phyloP scores from a whole-genome alignment of 2,329 filamentous ascomycete genomes.

The Alternaria viburni region DNA sequence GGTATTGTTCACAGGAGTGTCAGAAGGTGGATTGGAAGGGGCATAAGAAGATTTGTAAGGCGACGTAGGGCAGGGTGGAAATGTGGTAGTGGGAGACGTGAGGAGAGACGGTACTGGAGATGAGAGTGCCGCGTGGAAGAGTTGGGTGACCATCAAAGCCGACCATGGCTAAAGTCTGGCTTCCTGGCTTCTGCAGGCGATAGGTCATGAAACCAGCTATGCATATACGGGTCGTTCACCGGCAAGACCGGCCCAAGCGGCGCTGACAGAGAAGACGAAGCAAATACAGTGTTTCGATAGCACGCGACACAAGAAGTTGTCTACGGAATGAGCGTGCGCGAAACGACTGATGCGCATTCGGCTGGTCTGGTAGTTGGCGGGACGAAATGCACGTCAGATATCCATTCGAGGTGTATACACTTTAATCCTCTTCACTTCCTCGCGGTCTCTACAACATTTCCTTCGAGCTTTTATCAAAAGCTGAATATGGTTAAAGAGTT shows the following conservation, averaged over 20 bases:
- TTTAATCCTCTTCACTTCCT: not conserved
- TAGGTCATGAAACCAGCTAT: not conserved
- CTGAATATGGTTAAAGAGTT: not conserved
- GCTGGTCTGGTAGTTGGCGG: not conserved
- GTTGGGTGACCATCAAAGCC: not conserved
- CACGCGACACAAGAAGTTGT: not conserved
- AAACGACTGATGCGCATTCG: not conserved
- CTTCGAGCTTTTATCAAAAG: not conserved
- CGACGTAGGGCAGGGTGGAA: not conserved
- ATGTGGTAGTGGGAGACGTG: not conserved
- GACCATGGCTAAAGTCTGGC: not conserved
- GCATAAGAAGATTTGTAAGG: constrained; percentile 19
- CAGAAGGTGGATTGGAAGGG: constrained; percentile 25
- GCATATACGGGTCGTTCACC: not conserved
- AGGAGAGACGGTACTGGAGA: not conserved
- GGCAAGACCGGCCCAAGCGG: not conserved
- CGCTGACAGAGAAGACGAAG: not conserved
- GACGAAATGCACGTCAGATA: not conserved
- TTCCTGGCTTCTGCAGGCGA: not conserved
- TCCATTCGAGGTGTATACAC: not conserved
- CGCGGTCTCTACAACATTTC: not conserved
- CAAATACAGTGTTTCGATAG: not conserved
- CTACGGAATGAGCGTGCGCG: not conserved
- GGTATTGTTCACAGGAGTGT: constrained; percentile 21
- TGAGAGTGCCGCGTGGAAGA: not conserved